Conservation (phyloP, 108 stramenopile species). For the Nitzschia sp. region DNA sequence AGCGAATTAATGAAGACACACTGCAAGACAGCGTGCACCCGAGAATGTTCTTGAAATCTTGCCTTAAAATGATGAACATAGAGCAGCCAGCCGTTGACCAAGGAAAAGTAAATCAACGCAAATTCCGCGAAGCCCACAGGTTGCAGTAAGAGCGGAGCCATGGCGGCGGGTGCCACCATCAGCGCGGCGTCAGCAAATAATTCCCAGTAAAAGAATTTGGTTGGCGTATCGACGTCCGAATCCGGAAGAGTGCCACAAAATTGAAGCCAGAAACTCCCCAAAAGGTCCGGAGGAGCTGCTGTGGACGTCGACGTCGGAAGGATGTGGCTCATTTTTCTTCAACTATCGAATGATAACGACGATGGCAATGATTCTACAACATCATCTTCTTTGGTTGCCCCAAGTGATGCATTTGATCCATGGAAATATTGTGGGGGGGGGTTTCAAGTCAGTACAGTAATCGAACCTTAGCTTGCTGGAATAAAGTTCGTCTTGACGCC, state of each 20-base stretch:
- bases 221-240: background rate
- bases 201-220: conserved; percentile 19
- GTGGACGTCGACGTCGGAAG: background rate
- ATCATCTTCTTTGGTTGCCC: background rate
- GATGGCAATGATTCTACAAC: background rate
- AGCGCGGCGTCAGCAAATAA: conserved; percentile 15
- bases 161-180: conserved; percentile 17
- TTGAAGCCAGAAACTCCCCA: conserved; percentile 2
- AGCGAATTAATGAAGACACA: background rate
- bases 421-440: no score
- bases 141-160: conserved; percentile 10
- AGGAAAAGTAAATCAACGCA: conserved; percentile 10
- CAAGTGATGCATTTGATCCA: no score
- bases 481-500: no score
- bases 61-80: conserved; percentile 25
- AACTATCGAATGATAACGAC: background rate
- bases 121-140: conserved; percentile 14
- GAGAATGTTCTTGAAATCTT: conserved; percentile 15
- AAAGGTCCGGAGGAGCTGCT: background rate
- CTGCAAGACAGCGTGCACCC: background rate
- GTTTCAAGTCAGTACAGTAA: no score
- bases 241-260: background rate
- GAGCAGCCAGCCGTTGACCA: conserved; percentile 25
- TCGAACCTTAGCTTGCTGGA: no score
- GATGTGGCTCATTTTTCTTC: background rate